phyloP scores from a whole-genome alignment of 495 filamentous ascomycete genomes.

The Viridothelium virens region DNA sequence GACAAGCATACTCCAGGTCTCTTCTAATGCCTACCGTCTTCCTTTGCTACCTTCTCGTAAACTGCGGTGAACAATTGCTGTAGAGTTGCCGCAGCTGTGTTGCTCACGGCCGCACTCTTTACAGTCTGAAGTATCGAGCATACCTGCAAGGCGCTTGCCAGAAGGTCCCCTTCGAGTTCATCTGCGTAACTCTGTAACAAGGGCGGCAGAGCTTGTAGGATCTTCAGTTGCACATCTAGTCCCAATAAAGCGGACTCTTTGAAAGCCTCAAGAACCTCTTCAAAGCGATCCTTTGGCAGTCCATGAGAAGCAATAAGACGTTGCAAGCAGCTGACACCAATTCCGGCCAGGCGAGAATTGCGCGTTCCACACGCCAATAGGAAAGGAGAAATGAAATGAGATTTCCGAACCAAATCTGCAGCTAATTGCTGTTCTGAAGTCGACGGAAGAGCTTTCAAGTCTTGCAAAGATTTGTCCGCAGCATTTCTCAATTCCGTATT shows the following conservation, averaged over 20 bases:
- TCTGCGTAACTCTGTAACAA: conserved; percentile 83
- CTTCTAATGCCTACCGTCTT: conserved; percentile 55
- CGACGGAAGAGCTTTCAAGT: conserved; percentile 70
- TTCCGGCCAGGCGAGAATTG: conserved; percentile 80
- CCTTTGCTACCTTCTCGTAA: conserved; percentile 79
- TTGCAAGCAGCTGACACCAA: conserved; percentile 80
- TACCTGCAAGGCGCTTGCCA: conserved; percentile 75
- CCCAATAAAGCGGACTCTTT: conserved; percentile 66
- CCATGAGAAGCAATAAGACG: conserved; percentile 73
- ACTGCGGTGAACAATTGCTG: conserved; percentile 88
- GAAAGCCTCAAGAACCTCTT: conserved; percentile 78
- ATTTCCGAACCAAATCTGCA: conserved; percentile 77
- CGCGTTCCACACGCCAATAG: conserved; percentile 82
- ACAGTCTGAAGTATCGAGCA: conserved; percentile 83
- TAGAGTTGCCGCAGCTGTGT: conserved; percentile 87
- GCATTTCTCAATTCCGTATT: conserved; percentile 83
- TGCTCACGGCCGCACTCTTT: conserved; percentile 86
- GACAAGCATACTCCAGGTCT: neutral
- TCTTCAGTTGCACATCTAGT: conserved; percentile 91
- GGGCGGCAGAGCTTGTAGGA: conserved; percentile 86
- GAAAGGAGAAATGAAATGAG: conserved; percentile 84
- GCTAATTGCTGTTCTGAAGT: conserved; percentile 76
- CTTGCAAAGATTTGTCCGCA: conserved; percentile 86
- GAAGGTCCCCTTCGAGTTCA: conserved; percentile 69
- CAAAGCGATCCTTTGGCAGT: conserved; percentile 62